Percentiles rank a stretch among this genome's conserved stretches.
Evolutionary conservation across 805 yeast genomes (phyloP).

Genomic region (Starmerella vitae): DNA sequence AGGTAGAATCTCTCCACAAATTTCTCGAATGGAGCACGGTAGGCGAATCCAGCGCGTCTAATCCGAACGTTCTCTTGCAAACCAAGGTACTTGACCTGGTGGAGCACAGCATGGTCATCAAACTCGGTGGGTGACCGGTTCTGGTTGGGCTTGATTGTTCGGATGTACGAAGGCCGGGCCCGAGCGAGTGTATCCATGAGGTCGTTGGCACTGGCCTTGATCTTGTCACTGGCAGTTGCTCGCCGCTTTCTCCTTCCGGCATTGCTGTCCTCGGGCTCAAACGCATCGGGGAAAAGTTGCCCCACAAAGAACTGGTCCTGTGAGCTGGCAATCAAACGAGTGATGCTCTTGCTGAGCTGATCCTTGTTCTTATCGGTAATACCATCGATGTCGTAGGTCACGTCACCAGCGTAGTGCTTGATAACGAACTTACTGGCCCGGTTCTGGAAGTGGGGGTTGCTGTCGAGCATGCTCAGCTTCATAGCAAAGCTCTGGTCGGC

Average conservation of each 20-base stretch:
- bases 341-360: slow-evolving; percentile 73
- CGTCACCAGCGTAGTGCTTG: slow-evolving; percentile 98
- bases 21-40: slow-evolving; percentile 90
- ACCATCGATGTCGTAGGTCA: slow-evolving; percentile 71
- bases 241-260: slow-evolving; percentile 50
- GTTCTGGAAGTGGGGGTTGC: slow-evolving; percentile 77
- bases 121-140: slow-evolving; percentile 81
- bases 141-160: slow-evolving; percentile 96
- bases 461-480: slow-evolving; percentile 68
- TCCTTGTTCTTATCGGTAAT: slow-evolving; percentile 98
- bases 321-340: slow-evolving; percentile 65
- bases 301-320: slow-evolving; percentile 44
- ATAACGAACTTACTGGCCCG: slow-evolving; percentile 77
- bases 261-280: slow-evolving; percentile 44
- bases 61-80: slow-evolving; percentile 93
- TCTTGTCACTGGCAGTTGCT: slow-evolving; percentile 92
- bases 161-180: slow-evolving; percentile 89
- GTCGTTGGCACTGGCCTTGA: slow-evolving; percentile 79
- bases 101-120: slow-evolving; percentile 78
- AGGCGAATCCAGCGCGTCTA: slow-evolving; percentile 97
- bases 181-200: slow-evolving; percentile 78
- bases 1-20: slow-evolving; percentile 89
- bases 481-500: slow-evolving; percentile 95
- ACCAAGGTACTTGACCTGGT: slow-evolving; percentile 91
- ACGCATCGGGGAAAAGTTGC: slow-evolving; percentile 47